Conservation (phyloP, 495 filamentous ascomycete genomes). For the Penicillium herquei region DNA sequence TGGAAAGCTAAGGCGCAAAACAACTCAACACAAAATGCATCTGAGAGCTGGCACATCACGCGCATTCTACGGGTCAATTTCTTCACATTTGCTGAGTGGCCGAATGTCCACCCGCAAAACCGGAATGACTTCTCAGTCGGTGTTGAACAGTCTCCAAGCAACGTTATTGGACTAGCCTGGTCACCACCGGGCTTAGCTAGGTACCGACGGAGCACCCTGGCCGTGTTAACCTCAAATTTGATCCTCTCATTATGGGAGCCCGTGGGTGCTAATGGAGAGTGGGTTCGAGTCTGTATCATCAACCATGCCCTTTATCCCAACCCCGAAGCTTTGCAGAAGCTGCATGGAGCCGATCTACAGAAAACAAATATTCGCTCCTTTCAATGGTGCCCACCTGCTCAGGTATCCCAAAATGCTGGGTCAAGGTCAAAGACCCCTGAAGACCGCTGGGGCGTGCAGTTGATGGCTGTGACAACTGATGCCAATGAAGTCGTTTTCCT, state of each 20-base stretch:
- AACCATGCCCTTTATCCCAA: conserved; percentile 35
- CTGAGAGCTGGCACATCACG: conserved; percentile 31
- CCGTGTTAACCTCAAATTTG: conserved; percentile 59
- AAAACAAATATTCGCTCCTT: conserved; percentile 40
- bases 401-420: conserved; percentile 12
- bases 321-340: conserved; percentile 14
- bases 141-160: conserved; percentile 59
- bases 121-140: conserved; percentile 57
- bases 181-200: conserved; percentile 59
- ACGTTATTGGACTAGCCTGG: conserved; percentile 55
- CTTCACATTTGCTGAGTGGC: conserved; percentile 56
- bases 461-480: conserved; percentile 41
- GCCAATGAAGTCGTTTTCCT: conserved; percentile 41
- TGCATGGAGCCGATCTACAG: conserved; percentile 16
- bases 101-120: conserved; percentile 41
- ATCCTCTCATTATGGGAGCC: conserved; percentile 48
- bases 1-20: conserved; percentile 13
- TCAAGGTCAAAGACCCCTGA: conserved; percentile 15
- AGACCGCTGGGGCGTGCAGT: conserved; percentile 41
- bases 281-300: conserved; percentile 44
- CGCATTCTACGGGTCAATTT: conserved; percentile 46
- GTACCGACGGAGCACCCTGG: conserved; percentile 57
- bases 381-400: conserved; percentile 40
- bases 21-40: conserved; percentile 11
- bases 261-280: conserved; percentile 34